These are phyloP conservation scores for Dentipellis fragilis DNA, from an alignment of 768 basidiomycete species.

Conservation along the genomic window DNA sequence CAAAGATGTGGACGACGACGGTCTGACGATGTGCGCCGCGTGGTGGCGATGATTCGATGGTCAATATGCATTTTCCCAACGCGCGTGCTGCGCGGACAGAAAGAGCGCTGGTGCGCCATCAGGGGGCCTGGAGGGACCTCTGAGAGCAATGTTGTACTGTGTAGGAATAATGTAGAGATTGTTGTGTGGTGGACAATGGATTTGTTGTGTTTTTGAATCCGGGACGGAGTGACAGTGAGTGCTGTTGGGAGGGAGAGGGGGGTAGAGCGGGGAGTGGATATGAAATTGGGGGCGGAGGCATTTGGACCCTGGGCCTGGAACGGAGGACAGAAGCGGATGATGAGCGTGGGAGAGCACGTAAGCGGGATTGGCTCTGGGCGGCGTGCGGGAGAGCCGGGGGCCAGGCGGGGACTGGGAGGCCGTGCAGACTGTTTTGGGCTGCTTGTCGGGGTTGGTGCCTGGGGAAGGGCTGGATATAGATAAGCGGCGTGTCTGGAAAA, in stretches of 20 bases:
- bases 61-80: slow-evolving; percentile 5
- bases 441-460: slow-evolving; percentile 14
- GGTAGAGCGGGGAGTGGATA: slow-evolving; percentile 4
- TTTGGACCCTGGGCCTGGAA: background rate
- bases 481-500: slow-evolving; percentile 18
- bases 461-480: slow-evolving; percentile 18
- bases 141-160: slow-evolving; percentile 2
- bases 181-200: background rate
- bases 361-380: too few species aligned
- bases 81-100: background rate
- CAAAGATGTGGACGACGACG: background rate
- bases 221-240: background rate
- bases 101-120: slow-evolving; percentile 10
- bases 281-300: slow-evolving; percentile 1
- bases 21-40: background rate
- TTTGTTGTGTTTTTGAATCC: background rate
- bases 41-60: slow-evolving; percentile 3
- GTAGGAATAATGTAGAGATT: background rate
- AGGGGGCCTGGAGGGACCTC: slow-evolving; percentile 1
- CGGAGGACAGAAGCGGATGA: background rate
- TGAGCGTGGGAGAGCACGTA: background rate
- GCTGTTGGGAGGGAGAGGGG: slow-evolving; percentile 1
- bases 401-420: slow-evolving; percentile 2
- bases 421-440: slow-evolving; percentile 14
- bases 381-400: background rate